A percentile compares a stretch with the other conserved stretches of the same genome.
Evolutionary conservation across 352 stramenopile genomes (phyloP).

Genomic region (Phytophthora pluvialis): DNA sequence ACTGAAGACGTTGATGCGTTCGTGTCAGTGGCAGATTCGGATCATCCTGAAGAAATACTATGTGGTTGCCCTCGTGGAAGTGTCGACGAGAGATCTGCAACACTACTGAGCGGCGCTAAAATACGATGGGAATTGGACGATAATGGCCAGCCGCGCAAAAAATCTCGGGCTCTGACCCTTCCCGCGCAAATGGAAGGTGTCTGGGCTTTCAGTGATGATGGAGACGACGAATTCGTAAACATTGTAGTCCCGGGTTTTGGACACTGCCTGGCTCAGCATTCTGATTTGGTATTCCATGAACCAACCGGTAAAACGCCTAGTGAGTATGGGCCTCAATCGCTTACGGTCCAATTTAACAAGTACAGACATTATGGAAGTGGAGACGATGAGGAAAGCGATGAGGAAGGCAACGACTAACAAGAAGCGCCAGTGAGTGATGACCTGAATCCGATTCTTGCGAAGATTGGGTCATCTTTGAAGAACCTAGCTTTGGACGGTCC

Average conservation of each 20-base stretch:
- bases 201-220: constrained; percentile 11
- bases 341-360: neutral
- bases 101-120: neutral
- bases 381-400: neutral
- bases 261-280: constrained; percentile 1
- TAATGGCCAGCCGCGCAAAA: neutral
- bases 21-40: constrained; percentile 1
- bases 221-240: constrained; percentile 10
- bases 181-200: neutral
- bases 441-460: neutral
- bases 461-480: constrained; percentile 7
- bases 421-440: neutral
- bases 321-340: neutral
- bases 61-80: constrained; percentile 4
- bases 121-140: constrained; percentile 5
- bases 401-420: neutral
- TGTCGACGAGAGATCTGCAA: constrained; percentile 3
- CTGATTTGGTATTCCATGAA: neutral
- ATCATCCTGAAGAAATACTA: constrained; percentile 25
- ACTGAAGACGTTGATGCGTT: constrained; percentile 8
- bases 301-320: neutral
- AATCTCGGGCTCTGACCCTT: neutral
- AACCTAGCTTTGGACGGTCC: neutral
- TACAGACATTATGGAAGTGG: neutral
- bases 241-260: constrained; percentile 9